Conservation (phyloP, 768 basidiomycete species). For the Tylopilus cervinicoccineus region DNA sequence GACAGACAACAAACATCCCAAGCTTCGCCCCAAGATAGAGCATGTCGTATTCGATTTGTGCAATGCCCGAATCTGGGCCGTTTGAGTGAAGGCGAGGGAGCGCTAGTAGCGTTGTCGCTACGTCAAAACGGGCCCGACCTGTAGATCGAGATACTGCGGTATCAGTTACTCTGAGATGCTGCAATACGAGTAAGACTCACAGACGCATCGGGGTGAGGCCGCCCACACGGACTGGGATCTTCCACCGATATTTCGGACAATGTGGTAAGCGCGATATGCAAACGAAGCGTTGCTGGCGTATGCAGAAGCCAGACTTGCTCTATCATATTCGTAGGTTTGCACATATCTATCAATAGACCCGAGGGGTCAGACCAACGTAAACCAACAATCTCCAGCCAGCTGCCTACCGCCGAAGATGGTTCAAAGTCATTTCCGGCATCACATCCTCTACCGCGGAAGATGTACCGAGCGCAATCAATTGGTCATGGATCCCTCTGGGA, state of each 20-base stretch:
- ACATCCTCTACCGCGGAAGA: slow-evolving; percentile 17
- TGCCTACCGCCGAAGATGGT: slow-evolving; percentile 29
- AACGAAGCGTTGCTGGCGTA: slow-evolving; percentile 30
- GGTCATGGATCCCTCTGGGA: not conserved
- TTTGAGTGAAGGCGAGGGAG: slow-evolving; percentile 26
- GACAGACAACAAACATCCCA: slow-evolving; percentile 30
- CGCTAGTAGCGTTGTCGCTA: slow-evolving; percentile 20
- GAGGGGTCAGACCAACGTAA: slow-evolving; percentile 1
- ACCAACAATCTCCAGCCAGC: not conserved
- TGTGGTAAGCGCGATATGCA: slow-evolving; percentile 23
- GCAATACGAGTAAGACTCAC: slow-evolving; percentile 13
- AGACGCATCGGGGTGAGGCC: slow-evolving; percentile 4
- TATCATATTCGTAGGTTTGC: slow-evolving; percentile 30
- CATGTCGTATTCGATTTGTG: slow-evolving; percentile 27
- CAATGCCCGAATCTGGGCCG: not conserved
- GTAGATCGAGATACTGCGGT: not conserved
- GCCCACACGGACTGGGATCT: not conserved
- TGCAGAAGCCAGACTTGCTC: slow-evolving; percentile 31
- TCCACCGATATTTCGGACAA: not conserved
- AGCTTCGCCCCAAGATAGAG: slow-evolving; percentile 25
- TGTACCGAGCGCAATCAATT: not conserved
- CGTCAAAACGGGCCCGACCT: slow-evolving; percentile 26
- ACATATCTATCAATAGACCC: slow-evolving; percentile 22
- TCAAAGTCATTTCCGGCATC: slow-evolving; percentile 28
- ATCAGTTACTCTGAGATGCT: not conserved